phyloP scores from a whole-genome alignment of 1,139 yeast species.

The Protomyces inouyei region DNA sequence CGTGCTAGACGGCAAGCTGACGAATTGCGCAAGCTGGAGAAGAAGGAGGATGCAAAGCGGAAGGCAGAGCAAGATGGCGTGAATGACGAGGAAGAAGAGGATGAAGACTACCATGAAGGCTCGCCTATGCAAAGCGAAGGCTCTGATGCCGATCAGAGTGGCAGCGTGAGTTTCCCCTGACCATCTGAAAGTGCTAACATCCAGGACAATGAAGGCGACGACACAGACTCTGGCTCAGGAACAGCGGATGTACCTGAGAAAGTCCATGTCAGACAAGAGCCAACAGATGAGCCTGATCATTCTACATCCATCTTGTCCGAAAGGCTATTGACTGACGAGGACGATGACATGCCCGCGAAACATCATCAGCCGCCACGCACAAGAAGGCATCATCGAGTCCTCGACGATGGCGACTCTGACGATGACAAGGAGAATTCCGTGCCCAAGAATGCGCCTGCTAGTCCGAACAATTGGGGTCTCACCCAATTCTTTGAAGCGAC shows the following conservation, averaged over 20 bases:
- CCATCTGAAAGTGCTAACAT: slow-evolving; percentile 31
- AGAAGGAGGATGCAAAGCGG: slow-evolving; percentile 39
- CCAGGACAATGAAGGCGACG: neutral
- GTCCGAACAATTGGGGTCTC: neutral
- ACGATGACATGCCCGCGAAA: neutral
- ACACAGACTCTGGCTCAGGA: neutral
- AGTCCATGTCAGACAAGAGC: slow-evolving; percentile 16
- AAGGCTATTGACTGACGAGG: slow-evolving; percentile 8
- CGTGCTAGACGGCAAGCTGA: slow-evolving; percentile 46
- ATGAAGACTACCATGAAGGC: slow-evolving; percentile 37
- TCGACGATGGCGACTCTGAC: slow-evolving; percentile 16
- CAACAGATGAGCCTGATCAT: neutral
- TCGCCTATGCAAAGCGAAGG: slow-evolving; percentile 35
- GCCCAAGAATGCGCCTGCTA: neutral
- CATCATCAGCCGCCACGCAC: neutral
- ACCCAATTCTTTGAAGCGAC: slow-evolving; percentile 21
- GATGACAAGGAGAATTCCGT: slow-evolving; percentile 17
- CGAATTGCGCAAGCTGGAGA: slow-evolving; percentile 42
- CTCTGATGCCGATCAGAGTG: slow-evolving; percentile 36
- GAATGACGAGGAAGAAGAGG: slow-evolving; percentile 43
- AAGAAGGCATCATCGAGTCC: neutral
- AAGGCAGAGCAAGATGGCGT: slow-evolving; percentile 35
- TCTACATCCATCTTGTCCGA: slow-evolving; percentile 5
- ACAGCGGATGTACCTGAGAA: slow-evolving; percentile 37
- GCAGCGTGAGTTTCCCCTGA: slow-evolving; percentile 6